A percentile compares a stretch with the other conserved stretches of the same genome.
These are phyloP conservation scores for Calonectria multiphialidica DNA, from an alignment of 2,329 filamentous ascomycete genomes.

Conservation along the genomic window DNA sequence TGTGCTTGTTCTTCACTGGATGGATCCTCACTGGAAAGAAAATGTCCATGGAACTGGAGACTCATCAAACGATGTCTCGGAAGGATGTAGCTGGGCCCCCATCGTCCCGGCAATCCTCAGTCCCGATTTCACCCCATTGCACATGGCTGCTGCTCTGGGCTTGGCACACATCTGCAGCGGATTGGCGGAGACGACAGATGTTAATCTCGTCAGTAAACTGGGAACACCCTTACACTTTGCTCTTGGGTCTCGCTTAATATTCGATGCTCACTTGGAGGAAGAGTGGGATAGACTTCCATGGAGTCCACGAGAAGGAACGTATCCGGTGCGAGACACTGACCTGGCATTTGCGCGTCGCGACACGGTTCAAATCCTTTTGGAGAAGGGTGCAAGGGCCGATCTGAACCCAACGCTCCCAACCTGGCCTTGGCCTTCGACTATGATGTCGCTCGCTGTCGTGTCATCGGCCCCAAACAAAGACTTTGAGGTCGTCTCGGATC, in stretches of 20 bases:
- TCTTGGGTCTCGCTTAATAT: neutral
- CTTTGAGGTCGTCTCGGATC: neutral
- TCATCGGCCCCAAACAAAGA: neutral
- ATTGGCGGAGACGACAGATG: neutral
- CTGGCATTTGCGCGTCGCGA: neutral
- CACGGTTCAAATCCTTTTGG: neutral
- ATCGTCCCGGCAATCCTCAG: neutral
- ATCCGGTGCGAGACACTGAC: neutral
- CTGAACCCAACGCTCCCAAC: neutral
- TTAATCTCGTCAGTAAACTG: neutral
- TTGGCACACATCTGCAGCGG: neutral
- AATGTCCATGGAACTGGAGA: neutral
- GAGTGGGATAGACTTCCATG: neutral
- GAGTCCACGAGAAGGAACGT: conserved; percentile 1
- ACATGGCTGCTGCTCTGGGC: neutral
- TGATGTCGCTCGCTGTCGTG: neutral
- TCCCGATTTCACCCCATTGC: neutral
- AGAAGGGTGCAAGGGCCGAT: neutral
- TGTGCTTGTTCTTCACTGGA: neutral
- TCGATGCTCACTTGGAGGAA: neutral
- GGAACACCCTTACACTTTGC: neutral
- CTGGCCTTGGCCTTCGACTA: neutral
- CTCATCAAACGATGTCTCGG: neutral
- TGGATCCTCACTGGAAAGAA: neutral
- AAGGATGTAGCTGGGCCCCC: neutral